These are phyloP conservation scores for Benincasa hispida DNA, from an alignment of 306 rosid species.

Conservation along the genomic window DNA sequence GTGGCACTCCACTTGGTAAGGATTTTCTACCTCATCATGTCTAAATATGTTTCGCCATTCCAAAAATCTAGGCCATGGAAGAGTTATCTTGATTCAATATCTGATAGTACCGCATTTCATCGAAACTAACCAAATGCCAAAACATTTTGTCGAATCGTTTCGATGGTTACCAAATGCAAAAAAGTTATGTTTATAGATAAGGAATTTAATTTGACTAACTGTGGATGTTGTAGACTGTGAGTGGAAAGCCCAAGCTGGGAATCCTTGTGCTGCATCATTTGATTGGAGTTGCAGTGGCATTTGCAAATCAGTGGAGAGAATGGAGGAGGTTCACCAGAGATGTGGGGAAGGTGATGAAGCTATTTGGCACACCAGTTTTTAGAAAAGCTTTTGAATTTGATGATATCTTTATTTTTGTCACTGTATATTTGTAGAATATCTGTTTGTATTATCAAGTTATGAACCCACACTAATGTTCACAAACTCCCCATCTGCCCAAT, in stretches of 20 bases:
- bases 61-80: not conserved
- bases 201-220: not conserved
- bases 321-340: conserved; percentile 46
- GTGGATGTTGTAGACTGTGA: conserved; percentile 30
- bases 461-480: not conserved
- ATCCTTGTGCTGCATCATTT: conserved; percentile 47
- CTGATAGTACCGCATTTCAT: not conserved
- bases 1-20: conserved; percentile 46
- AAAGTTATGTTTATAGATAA: too few relatives aligned
- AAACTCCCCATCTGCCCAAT: conserved; percentile 26
- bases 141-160: not conserved
- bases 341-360: conserved; percentile 55
- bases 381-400: not conserved
- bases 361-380: conserved; percentile 49
- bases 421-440: not conserved
- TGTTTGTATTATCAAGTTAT: not conserved
- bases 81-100: not conserved
- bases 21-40: not conserved
- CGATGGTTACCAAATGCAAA: too few relatives aligned
- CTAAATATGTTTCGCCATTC: not conserved
- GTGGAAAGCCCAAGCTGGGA: conserved; percentile 55
- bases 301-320: conserved; percentile 56
- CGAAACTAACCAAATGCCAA: not conserved
- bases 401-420: not conserved
- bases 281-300: conserved; percentile 62